Base-by-base conservation (phyloP, 2,329 filamentous ascomycete genomes). In the Phialophora chinensis region DNA sequence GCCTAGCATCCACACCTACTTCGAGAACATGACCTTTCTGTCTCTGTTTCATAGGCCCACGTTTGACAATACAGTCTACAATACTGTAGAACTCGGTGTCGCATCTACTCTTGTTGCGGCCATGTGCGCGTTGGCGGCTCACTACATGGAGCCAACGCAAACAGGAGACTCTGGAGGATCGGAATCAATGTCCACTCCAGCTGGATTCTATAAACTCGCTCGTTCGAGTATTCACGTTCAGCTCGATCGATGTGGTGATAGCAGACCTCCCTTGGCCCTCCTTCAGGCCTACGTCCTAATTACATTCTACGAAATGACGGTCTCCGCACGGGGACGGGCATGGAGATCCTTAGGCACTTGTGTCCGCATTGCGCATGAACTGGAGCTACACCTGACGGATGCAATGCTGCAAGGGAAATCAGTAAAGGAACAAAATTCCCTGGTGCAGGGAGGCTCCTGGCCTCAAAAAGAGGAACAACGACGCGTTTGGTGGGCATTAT, bases 321-420 rank as follows among this genome's bases (percentile, higher is more conserved):
- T 62, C 14, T 52, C 49, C 49, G 60, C 35, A 8, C 14, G 53
- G 20, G 60, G 60, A n/a, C 49, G 52, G 23, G 50, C 60, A 8
- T 63, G 60, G 60, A 56, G 60, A n/a, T 49, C 53, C 10, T 29
- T 63, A 1, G 60, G 60, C 12, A 27, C 27, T 29, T 56, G 60
- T 31, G 60, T 63, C 53, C 50, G 60, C 50, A 47, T 63, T 25
- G 60, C 60, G 23, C 53, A 63, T 35, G 60, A 63, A 31, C n/a
- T 63, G 11, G 35, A 57, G 27, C 60, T 63, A 11, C 60, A 63
- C 23, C 31, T 63, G 60, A 63, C 42, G 14, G 60, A 63, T 33
- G 35, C 49, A 23, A 23, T 27, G 6, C 29, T 63, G 31, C 60
- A 63, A 49, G 53, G 60, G 11, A 33, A 49, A 17, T 56, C 52